These are phyloP conservation scores for Starmerella tilneyi DNA, from an alignment of 805 yeast genomes.

Conservation along the genomic window DNA sequence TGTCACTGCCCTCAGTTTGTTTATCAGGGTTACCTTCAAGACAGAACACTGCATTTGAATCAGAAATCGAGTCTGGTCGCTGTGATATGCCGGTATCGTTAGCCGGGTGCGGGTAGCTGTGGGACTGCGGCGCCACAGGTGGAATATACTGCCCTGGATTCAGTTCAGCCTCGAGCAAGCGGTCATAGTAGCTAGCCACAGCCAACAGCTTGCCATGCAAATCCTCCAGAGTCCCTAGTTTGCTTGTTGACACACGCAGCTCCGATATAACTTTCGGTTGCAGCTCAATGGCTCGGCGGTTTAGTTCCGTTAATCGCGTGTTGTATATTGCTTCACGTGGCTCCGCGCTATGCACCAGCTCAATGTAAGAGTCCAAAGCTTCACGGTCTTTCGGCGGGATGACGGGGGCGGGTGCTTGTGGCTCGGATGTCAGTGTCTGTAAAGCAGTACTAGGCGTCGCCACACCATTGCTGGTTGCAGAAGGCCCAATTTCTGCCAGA, in stretches of 20 bases:
- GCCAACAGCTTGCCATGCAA: constrained; percentile 24
- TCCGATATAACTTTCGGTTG: constrained; percentile 25
- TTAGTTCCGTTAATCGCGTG: constrained; percentile 17
- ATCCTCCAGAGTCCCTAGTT: constrained; percentile 24
- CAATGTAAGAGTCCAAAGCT: constrained; percentile 12
- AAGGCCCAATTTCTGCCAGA: constrained; percentile 49
- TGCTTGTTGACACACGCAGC: constrained; percentile 20
- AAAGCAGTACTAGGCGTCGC: neutral
- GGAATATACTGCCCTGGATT: constrained; percentile 15
- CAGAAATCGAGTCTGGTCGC: no score
- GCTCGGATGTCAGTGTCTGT: neutral
- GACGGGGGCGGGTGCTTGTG: constrained; percentile 3
- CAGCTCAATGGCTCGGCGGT: constrained; percentile 18
- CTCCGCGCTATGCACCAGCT: constrained; percentile 15
- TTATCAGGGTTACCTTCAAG: no score
- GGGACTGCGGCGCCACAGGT: neutral
- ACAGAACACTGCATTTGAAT: no score
- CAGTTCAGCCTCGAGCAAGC: constrained; percentile 25
- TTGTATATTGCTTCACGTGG: constrained; percentile 25
- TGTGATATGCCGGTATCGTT: neutral
- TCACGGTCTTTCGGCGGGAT: constrained; percentile 14
- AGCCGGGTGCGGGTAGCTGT: constrained; percentile 7
- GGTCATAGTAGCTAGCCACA: constrained; percentile 24
- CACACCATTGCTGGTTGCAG: neutral
- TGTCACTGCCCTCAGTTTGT: no score